Evolutionary conservation across 2,329 filamentous ascomycete species (phyloP), one percentile per base, ranked within the genome.

Genomic region (Hypoxylon sp.): DNA sequence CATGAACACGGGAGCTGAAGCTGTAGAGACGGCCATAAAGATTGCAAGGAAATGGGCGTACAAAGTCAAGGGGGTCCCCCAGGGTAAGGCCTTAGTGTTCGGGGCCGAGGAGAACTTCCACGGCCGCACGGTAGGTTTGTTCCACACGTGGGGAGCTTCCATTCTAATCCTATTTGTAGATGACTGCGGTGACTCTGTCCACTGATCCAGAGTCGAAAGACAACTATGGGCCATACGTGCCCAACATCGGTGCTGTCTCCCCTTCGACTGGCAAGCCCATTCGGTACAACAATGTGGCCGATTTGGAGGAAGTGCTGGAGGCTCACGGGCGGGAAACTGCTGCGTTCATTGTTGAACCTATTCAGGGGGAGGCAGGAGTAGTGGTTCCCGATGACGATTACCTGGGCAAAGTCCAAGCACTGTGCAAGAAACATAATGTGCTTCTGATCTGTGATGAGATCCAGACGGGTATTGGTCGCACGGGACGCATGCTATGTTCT

Each of bases 371-470:
- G 82, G 96, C 96, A 0, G 96, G 96, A 68, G 97, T 99, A 49
- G 92, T 98, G 11, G 96, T 98, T 8, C 96, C 96, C 4, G 92
- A 95, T 71, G 92, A 95, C 53, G 90, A 90, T 80, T 99, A 99
- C 81, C 87, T 99, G 32, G 80, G 84, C 71, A 88, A 90, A 75
- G 92, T 94, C 46, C 87, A 93, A 59, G 91, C 87, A 22, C 89
- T 98, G 22, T 99, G 96, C 84, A 93, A 93, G 80, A 92, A 97
- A 85, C 89, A 98, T 85, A 97, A 97, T 70, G 93, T 97, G 38
- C 88, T 99, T 49, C 83, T 99, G 76, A 98, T 99, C 79, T 97
- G 93, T 79, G 96, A 99, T 78, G 96, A 99, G 85, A 97, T 99
- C 74, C 96, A 99, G 82, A 99, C 96, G 4, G 95, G 95, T 71